phyloP scores from a whole-genome alignment of 2,329 filamentous ascomycete genomes.

The Venturia pyrina region DNA sequence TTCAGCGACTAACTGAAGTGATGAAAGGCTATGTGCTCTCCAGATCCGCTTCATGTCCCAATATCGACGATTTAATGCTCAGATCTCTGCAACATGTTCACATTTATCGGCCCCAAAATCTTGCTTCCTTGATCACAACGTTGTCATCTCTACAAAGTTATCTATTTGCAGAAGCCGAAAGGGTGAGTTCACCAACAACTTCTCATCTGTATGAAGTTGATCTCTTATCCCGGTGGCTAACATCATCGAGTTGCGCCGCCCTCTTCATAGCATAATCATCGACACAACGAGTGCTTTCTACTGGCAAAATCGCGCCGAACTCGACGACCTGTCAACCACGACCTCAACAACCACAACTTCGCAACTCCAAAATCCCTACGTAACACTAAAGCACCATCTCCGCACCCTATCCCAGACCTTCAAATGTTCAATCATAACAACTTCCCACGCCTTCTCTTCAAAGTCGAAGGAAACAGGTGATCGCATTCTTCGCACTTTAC shows the following conservation, averaged over 20 bases:
- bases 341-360: background rate
- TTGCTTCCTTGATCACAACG: conserved; percentile 39
- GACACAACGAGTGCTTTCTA: conserved; percentile 47
- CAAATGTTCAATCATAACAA: conserved; percentile 20
- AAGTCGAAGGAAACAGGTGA: conserved; percentile 11
- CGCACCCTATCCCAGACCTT: conserved; percentile 13
- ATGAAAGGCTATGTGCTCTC: conserved; percentile 22
- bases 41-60: background rate
- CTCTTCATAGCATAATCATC: conserved; percentile 41
- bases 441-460: conserved; percentile 15
- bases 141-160: conserved; percentile 38
- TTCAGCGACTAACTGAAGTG: conserved; percentile 34
- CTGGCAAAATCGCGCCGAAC: conserved; percentile 37
- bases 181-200: background rate
- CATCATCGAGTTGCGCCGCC: conserved; percentile 38
- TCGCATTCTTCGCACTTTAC: conserved; percentile 15
- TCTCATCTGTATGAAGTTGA: background rate
- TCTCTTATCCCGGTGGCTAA: conserved; percentile 14
- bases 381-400: background rate
- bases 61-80: conserved; percentile 21
- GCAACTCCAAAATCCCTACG: conserved; percentile 4
- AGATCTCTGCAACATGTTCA: conserved; percentile 45
- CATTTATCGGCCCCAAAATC: conserved; percentile 46
- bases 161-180: conserved; percentile 29
- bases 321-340: background rate